Conservation (phyloP, 768 basidiomycete genomes). For the Leccinum longicurvipes region DNA sequence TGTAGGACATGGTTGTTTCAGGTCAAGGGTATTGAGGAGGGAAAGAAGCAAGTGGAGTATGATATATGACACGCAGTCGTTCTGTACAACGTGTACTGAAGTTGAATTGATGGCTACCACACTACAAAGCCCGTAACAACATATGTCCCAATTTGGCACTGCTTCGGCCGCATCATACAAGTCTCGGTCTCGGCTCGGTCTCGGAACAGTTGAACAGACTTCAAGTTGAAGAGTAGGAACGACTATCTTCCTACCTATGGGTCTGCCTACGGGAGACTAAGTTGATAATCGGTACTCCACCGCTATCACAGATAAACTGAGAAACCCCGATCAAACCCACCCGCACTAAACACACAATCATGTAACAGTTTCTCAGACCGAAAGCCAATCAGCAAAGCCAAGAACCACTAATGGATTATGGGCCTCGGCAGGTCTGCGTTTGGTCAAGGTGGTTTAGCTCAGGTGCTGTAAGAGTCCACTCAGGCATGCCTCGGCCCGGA, state of each 20-base stretch:
- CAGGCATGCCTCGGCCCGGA: background rate
- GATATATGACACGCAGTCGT: background rate
- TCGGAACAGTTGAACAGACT: background rate
- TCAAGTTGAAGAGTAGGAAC: too few relatives aligned
- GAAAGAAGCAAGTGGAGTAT: background rate
- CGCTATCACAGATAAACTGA: background rate
- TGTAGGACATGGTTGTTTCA: constrained; percentile 27
- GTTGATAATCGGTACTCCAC: background rate
- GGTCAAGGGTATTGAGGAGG: constrained; percentile 32
- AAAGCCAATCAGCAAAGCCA: background rate
- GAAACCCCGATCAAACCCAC: background rate
- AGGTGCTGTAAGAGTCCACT: background rate
- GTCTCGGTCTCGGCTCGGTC: background rate
- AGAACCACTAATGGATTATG: background rate
- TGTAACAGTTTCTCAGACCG: background rate
- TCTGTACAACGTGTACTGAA: constrained; percentile 8
- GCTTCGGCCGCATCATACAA: background rate
- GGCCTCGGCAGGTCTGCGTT: background rate
- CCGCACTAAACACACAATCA: background rate
- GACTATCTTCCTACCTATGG: too few relatives aligned
- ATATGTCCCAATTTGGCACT: constrained; percentile 18
- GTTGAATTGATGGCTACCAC: background rate
- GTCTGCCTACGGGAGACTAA: too few relatives aligned
- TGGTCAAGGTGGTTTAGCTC: background rate
- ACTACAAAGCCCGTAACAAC: background rate